Base-by-base conservation (phyloP, 1,284 basidiomycete genomes). In the Ceraceosorus guamensis region DNA sequence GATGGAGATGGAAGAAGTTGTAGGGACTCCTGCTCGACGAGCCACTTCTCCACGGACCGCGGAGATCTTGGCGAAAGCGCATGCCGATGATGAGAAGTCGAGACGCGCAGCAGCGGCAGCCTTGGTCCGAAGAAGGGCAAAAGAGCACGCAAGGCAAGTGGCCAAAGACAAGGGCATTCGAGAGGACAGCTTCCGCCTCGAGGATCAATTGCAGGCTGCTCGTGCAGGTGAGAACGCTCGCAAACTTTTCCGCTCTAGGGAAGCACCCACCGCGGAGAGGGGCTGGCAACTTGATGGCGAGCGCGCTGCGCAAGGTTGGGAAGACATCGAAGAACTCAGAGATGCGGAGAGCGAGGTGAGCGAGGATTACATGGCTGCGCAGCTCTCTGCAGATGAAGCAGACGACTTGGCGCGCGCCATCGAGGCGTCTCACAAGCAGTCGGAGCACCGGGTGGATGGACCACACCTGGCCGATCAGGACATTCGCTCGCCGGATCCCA, bases 1-100 rank as follows among this genome's bases (percentile, higher is more conserved):
- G 8, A 43, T 66, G 8, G 71, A 67, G 8, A 65, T 73, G 66
- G 68, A 72, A 34, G 71, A 73, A 10, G 71, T 73, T 16, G 44
- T 34, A 31, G 13, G 31, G 0, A 44, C 41, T 4, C 11, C 16
- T 14, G 35, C 16, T 39, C 35, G n/a, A 8, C 14, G 50, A 6
- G 33, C 39, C 32, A 16, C 50, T 13, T 6, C 50, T 8, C 31
- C 32, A 8, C 33, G 34, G 8, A 39, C 48, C 3, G 13, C 44
- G 2, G 44, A 24, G 6, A 24, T 34, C 24, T 32, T 56, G 35
- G 31, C 7, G 4, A 13, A 37, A 4, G 56, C 53, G 1, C 24
- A 56, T 24, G 31, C 44, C 24, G 56, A 55, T 30, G 67, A 71
- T 55, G 63, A 67, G 1, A 64, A 66, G 47, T 57, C 67, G 18